Evolutionary conservation across 345 rosid species (phyloP).

Genomic region (Cardiospermum halicacabum): DNA sequence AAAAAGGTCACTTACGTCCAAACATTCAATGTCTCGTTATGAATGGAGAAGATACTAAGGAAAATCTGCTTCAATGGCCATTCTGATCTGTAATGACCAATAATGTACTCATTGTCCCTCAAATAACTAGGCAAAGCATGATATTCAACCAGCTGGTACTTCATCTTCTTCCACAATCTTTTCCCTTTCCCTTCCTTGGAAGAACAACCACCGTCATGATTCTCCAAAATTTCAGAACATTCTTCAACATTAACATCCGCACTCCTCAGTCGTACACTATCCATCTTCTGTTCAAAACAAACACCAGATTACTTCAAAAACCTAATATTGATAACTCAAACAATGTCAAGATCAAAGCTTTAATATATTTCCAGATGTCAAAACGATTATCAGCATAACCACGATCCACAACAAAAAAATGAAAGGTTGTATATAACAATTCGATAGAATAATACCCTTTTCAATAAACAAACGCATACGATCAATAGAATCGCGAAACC

Average conservation of each 20-base stretch:
- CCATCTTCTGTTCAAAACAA: conserved; percentile 33
- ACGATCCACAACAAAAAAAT: neutral
- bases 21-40: conserved; percentile 89
- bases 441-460: neutral
- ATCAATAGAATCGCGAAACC: conserved; percentile 5
- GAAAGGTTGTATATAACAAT: neutral
- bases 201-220: conserved; percentile 21
- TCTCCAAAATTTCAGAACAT: conserved; percentile 41
- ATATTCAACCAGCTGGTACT: conserved; percentile 87
- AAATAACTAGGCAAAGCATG: conserved; percentile 78
- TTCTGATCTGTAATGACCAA: conserved; percentile 81
- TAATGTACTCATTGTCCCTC: conserved; percentile 82
- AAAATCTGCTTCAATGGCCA: conserved; percentile 91
- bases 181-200: conserved; percentile 62
- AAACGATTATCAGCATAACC: neutral
- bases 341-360: neutral
- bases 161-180: conserved; percentile 80
- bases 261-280: conserved; percentile 16
- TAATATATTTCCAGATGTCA: neutral
- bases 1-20: conserved; percentile 67
- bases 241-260: conserved; percentile 19
- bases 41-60: conserved; percentile 78
- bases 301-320: conserved; percentile 4
- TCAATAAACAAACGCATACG: conserved; percentile 8
- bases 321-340: neutral